phyloP scores from a whole-genome alignment of 352 stramenopile genomes.

The Phytopythium sindhum region DNA sequence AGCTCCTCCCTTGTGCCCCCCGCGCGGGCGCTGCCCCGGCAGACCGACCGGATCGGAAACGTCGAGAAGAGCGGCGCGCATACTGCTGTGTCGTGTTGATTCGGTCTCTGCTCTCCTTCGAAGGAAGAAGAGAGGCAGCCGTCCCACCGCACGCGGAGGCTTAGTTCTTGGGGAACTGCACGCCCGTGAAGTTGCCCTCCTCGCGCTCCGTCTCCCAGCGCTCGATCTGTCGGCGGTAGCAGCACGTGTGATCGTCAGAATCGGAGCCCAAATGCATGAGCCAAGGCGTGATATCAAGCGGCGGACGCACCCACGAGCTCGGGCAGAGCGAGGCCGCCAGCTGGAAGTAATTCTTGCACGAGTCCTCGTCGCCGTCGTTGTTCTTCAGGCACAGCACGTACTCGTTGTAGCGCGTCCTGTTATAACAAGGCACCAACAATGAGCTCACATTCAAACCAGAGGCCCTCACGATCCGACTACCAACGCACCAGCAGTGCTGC shows the following conservation, averaged over 20 bases:
- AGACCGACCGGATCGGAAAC: background rate
- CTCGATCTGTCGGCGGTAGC: constrained; percentile 38
- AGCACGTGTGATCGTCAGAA: constrained; percentile 4
- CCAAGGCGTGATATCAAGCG: background rate
- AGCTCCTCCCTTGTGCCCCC: background rate
- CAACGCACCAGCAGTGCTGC: constrained; percentile 75
- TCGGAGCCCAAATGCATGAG: background rate
- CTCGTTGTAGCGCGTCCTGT: constrained; percentile 95
- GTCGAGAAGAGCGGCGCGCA: background rate
- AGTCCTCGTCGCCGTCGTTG: constrained; percentile 92
- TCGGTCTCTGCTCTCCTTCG: background rate
- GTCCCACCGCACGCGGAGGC: background rate
- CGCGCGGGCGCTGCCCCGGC: background rate
- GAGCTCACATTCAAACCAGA: background rate
- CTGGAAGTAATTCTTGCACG: constrained; percentile 81
- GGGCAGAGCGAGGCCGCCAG: constrained; percentile 75
- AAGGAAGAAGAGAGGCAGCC: background rate
- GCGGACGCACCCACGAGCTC: constrained; percentile 57
- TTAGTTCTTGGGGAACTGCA: constrained; percentile 76
- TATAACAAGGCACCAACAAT: constrained; percentile 3
- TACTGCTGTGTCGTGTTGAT: background rate
- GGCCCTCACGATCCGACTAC: background rate
- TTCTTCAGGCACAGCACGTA: constrained; percentile 96
- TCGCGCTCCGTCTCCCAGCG: constrained; percentile 83
- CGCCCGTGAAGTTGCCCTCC: constrained; percentile 76